Evolutionary conservation across 371 early-diverging fungal species (phyloP).

Genomic region (Mucor sp.): DNA sequence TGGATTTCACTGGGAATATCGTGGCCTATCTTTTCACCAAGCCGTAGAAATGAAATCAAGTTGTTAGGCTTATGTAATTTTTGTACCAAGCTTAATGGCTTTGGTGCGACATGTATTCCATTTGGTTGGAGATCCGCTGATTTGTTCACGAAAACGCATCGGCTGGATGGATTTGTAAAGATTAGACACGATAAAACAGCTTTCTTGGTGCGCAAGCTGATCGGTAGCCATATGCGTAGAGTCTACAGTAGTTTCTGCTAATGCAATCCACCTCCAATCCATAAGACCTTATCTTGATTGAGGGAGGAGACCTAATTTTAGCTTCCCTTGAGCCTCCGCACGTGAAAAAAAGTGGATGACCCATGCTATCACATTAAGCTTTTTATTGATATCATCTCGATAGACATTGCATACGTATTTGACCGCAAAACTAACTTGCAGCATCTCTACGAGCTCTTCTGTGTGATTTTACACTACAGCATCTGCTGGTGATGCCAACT

Average conservation of each 20-base stretch:
- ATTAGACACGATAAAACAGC: neutral
- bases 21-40: too few species aligned
- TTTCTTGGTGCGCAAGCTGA: neutral
- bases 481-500: neutral
- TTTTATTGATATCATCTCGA: neutral
- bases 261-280: neutral
- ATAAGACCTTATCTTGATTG: neutral
- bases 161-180: neutral
- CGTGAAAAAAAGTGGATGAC: neutral
- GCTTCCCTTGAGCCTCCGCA: neutral
- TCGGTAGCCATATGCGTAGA: neutral
- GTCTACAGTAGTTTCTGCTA: neutral
- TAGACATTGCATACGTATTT: neutral
- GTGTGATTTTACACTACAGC: neutral
- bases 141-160: neutral
- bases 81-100: neutral
- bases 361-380: neutral
- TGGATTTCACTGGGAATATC: neutral
- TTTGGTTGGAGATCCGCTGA: conserved; percentile 1
- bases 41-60: neutral
- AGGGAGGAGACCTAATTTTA: neutral
- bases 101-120: neutral
- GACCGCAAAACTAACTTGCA: neutral
- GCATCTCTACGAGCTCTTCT: neutral
- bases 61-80: neutral